Conservation (phyloP, 2,329 filamentous ascomycete species). For the Phialocephala subalpina region DNA sequence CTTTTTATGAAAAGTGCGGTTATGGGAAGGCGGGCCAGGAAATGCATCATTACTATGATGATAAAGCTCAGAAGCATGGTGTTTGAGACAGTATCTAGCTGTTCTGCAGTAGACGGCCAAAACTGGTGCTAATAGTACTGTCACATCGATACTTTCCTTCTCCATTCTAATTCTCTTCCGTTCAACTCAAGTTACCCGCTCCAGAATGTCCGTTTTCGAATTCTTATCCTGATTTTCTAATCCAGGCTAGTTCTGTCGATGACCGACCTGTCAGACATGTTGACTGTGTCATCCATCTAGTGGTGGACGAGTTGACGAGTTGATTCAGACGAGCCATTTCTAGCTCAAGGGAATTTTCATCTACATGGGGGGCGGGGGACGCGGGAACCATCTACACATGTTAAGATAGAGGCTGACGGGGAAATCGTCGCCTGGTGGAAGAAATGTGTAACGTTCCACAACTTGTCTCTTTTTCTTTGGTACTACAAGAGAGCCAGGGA, state of each 20-base stretch:
- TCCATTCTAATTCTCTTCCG: background rate
- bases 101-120: background rate
- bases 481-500: too few species aligned
- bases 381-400: too few species aligned
- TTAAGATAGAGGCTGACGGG: too few species aligned
- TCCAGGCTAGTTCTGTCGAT: background rate
- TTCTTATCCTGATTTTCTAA: background rate
- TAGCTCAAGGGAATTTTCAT: too few species aligned
- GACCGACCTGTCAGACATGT: background rate
- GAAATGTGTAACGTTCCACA: too few species aligned
- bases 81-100: constrained; percentile 15
- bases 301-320: background rate
- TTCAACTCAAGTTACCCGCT: background rate
- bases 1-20: constrained; percentile 98
- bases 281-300: background rate
- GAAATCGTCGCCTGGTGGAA: too few species aligned
- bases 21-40: constrained; percentile 90
- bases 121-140: background rate
- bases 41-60: constrained; percentile 89
- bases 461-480: too few species aligned
- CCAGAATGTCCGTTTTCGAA: background rate
- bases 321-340: too few species aligned
- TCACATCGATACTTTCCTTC: background rate
- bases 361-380: too few species aligned
- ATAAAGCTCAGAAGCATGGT: constrained; percentile 24